phyloP scores from a whole-genome alignment of 371 early-diverging fungal species.

The Lichtheimia corymbifera region DNA sequence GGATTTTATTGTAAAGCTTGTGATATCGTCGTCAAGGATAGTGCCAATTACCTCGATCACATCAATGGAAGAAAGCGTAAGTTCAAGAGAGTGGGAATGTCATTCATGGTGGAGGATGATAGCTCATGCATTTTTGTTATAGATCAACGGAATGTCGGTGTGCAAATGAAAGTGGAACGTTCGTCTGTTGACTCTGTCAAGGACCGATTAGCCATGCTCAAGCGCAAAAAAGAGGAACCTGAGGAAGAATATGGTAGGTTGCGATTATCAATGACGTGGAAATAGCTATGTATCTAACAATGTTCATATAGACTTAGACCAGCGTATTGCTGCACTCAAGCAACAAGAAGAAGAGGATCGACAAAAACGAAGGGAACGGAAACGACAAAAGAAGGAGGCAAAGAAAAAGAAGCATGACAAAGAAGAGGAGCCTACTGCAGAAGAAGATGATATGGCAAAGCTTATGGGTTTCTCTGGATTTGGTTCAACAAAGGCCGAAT shows the following conservation, averaged over 20 bases:
- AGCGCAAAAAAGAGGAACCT: slow-evolving; percentile 57
- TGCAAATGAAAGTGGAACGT: slow-evolving; percentile 78
- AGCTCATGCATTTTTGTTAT: not conserved
- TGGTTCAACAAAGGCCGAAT: slow-evolving; percentile 40
- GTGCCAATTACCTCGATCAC: slow-evolving; percentile 85
- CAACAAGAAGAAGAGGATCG: slow-evolving; percentile 56
- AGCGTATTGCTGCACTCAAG: slow-evolving; percentile 45
- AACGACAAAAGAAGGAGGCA: slow-evolving; percentile 51
- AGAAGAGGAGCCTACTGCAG: slow-evolving; percentile 23
- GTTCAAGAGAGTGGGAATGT: slow-evolving; percentile 8
- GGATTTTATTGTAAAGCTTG: slow-evolving; percentile 92
- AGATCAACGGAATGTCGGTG: slow-evolving; percentile 63
- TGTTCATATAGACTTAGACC: slow-evolving; percentile 51
- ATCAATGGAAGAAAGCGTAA: slow-evolving; percentile 87
- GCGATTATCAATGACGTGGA: not conserved
- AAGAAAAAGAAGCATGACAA: slow-evolving; percentile 38
- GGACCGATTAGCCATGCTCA: slow-evolving; percentile 55
- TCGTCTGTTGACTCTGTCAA: slow-evolving; percentile 53
- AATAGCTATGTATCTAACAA: not conserved
- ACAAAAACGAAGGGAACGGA: slow-evolving; percentile 48
- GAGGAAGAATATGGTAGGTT: slow-evolving; percentile 55
- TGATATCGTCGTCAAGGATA: slow-evolving; percentile 86
- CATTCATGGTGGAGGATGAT: not conserved
- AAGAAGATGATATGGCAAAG: slow-evolving; percentile 48
- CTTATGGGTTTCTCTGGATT: slow-evolving; percentile 58